phyloP scores from a whole-genome alignment of 73 alveolate species.

The Stentor roeselii region DNA sequence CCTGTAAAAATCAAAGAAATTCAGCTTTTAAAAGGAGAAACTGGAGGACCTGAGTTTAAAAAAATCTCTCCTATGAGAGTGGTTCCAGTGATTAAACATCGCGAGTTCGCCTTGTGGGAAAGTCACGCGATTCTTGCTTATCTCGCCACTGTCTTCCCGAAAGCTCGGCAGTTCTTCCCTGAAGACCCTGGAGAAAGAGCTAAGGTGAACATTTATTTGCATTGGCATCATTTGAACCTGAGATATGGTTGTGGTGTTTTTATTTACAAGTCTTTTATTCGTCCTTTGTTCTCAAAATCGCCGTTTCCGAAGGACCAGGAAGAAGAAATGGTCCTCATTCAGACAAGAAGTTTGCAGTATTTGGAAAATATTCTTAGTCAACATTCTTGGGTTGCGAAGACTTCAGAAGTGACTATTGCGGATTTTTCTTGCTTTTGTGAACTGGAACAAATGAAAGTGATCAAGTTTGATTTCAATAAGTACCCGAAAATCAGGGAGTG shows the following conservation, averaged over 20 bases:
- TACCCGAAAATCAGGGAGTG: neutral
- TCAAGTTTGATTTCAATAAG: neutral
- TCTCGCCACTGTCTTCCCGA: slow-evolving; percentile 31
- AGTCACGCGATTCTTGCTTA: slow-evolving; percentile 58
- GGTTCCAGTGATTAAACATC: slow-evolving; percentile 58
- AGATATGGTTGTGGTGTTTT: slow-evolving; percentile 36
- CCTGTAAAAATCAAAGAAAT: slow-evolving; percentile 34
- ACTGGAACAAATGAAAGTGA: neutral
- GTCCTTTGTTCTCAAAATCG: neutral
- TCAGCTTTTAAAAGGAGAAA: slow-evolving; percentile 39
- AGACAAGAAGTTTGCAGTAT: neutral
- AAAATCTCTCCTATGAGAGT: slow-evolving; percentile 39
- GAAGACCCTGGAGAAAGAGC: slow-evolving; percentile 41
- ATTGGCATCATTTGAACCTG: slow-evolving; percentile 61
- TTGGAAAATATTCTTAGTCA: neutral
- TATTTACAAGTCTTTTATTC: neutral
- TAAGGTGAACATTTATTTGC: slow-evolving; percentile 41
- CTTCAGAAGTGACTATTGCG: neutral
- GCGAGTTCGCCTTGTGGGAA: slow-evolving; percentile 42
- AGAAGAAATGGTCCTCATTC: too few species aligned
- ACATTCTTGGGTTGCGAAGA: neutral
- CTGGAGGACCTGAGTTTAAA: slow-evolving; percentile 30
- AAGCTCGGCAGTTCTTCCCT: slow-evolving; percentile 63
- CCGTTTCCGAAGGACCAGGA: neutral
- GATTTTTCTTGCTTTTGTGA: neutral